Base-by-base conservation (phyloP, 2,329 filamentous ascomycete species). In the Ustilaginoidea virens region DNA sequence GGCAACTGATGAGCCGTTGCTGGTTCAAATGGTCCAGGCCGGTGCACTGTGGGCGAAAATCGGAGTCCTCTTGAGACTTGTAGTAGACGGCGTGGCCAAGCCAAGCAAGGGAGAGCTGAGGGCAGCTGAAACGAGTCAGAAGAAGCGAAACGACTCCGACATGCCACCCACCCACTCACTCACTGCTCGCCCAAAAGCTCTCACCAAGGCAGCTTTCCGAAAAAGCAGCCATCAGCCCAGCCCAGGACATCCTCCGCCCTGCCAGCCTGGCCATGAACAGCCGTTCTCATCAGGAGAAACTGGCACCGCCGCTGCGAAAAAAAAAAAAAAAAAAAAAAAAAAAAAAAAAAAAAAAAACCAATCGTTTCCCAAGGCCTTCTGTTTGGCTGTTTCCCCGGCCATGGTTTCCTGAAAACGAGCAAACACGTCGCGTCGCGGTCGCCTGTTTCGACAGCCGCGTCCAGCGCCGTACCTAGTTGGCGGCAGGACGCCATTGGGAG, bases 161-260 rank as follows among this genome's bases (percentile, higher is more conserved):
- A 8, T 36, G 31, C 39, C 40, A 44, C 17, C 22, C 15, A 2
- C 25, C 3, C 15, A 31, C 30, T n/a, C n/a, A n/a, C n/a, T n/a
- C n/a, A n/a, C n/a, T n/a, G 37, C 38, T 5, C 23, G 23, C 10
- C 18, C 9, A 1, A 42, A 27, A 6, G 40, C 43, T 3, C 28
- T 4, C 7, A 23, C 16, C 17, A 25, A 32, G 17, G 26, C 20
- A 11, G 25, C 30, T 2, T n/a, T n/a, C n/a, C n/a, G n/a, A 33
- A n/a, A 2, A 33, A 25, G 37, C 39, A 42, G 15, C 39, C 33
- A 10, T 35, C 32, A 28, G 32, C 36, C 32, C 34, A 40, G 17
- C 20, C 29, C n/a, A 39, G 12, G 4, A 42, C 20, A 17, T 40
- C 36, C 4, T 28, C 17, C 13, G 42, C 32, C 13, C 38, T 33